Evolutionary conservation across 2,329 filamentous ascomycete genomes (phyloP).

Genomic region (Verticillium tricorpus): DNA sequence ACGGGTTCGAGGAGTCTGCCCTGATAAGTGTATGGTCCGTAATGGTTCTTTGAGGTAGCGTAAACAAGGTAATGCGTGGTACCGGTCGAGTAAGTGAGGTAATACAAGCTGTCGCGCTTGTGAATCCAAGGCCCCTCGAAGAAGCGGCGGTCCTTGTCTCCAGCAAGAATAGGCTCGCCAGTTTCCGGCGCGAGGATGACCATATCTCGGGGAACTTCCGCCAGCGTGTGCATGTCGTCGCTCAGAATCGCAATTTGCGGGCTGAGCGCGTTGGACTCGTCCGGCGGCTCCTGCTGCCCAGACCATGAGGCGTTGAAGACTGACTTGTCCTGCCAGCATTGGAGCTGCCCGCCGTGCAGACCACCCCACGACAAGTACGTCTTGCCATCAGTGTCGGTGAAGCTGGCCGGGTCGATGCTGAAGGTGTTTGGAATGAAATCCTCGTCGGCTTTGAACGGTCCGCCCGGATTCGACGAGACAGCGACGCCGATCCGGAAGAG

Average conservation of each 20-base stretch:
- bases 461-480: slow-evolving; percentile 56
- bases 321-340: slow-evolving; percentile 60
- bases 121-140: slow-evolving; percentile 81
- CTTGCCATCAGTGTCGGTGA: slow-evolving; percentile 54
- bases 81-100: slow-evolving; percentile 76
- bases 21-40: slow-evolving; percentile 68
- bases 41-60: slow-evolving; percentile 57
- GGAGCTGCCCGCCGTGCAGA: slow-evolving; percentile 75
- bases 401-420: slow-evolving; percentile 71
- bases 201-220: slow-evolving; percentile 50
- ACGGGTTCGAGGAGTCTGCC: slow-evolving; percentile 72
- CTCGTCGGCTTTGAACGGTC: slow-evolving; percentile 64
- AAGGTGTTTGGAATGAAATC: slow-evolving; percentile 63
- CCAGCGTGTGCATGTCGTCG: slow-evolving; percentile 62
- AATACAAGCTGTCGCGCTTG: slow-evolving; percentile 64
- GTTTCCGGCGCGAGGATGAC: slow-evolving; percentile 59
- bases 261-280: slow-evolving; percentile 49
- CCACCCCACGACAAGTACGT: slow-evolving; percentile 64
- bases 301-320: slow-evolving; percentile 50
- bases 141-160: slow-evolving; percentile 70
- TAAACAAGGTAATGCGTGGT: slow-evolving; percentile 73
- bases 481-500: slow-evolving; percentile 75
- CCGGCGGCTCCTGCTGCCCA: slow-evolving; percentile 55
- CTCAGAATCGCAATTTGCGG: slow-evolving; percentile 61
- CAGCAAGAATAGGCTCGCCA: slow-evolving; percentile 53